Percentiles rank a stretch among this genome's conserved stretches.
phyloP scores from a whole-genome alignment of 257 asterid species.

The Capsicum pubescens region DNA sequence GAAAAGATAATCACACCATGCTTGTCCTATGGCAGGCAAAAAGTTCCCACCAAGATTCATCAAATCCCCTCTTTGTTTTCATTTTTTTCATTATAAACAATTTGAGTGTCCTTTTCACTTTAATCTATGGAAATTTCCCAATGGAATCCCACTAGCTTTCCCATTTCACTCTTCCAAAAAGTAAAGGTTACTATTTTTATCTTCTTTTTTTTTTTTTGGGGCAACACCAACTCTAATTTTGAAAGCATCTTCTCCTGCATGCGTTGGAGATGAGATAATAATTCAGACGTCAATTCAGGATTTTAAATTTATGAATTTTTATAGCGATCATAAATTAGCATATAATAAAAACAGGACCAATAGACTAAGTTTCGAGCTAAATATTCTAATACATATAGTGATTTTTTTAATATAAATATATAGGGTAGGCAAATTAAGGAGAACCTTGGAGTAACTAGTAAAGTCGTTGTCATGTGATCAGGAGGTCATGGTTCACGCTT shows the following conservation, averaged over 20 bases:
- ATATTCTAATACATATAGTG: neutral
- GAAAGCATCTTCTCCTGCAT: constrained; percentile 14
- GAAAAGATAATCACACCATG: constrained; percentile 44
- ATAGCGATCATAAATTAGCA: neutral
- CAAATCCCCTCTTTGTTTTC: constrained; percentile 27
- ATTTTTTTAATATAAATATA: too few species aligned
- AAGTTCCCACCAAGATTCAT: constrained; percentile 71
- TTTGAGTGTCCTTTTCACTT: constrained; percentile 42
- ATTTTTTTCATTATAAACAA: constrained; percentile 41
- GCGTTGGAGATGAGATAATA: neutral
- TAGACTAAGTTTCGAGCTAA: neutral
- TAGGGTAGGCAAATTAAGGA: too few species aligned
- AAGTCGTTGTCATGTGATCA: too few species aligned
- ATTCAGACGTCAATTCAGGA: neutral
- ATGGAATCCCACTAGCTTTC: constrained; percentile 33
- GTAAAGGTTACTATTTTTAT: constrained; percentile 45
- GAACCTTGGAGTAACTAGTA: too few species aligned
- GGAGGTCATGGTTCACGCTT: too few species aligned
- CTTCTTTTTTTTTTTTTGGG: neutral
- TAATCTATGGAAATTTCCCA: constrained; percentile 31
- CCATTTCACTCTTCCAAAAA: constrained; percentile 39
- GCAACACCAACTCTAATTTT: neutral
- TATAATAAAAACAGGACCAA: neutral
- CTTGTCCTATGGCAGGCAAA: constrained; percentile 63
- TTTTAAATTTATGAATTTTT: neutral